Base-by-base conservation (phyloP, 2,329 filamentous ascomycete species). In the Aspergillus novofumigatus region DNA sequence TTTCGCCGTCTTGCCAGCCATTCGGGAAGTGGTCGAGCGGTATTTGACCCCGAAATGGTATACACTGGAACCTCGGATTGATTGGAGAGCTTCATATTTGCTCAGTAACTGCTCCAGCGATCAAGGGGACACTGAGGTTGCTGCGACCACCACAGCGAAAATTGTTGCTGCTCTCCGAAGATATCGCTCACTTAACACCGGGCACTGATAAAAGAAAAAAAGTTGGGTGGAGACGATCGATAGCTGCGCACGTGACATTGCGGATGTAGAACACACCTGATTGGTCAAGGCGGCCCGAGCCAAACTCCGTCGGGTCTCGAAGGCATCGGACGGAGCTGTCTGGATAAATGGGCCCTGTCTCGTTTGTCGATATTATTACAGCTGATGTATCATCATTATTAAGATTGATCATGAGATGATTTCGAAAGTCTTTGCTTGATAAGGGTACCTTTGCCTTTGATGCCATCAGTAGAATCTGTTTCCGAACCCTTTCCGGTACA, bases 1-100 rank as follows among this genome's bases (percentile, higher is more conserved):
- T 97, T 97, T 72, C 93, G 83, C 67, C 91, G 88, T 63, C 91
- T 85, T 35, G 92, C 89, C 59, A 99, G 89, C 92, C 94, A 99
- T 77, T 99, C 94, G 59, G 94, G 94, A 29, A 99, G 82, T 21
- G 91, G 90, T 26, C 93, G 85, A 6, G 91, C 89, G 20, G 91
- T 93, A 38, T 91, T 91, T 35, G 91, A 91, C 63, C 94, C 95
- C 41, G 93, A 92, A 68, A 99, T 90, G 54, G 94, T 97, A 72
- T 99, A 99, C 2, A 97, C 92, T 56, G 90, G 90, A 58, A 96
- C 89, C 48, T 88, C 83, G 61, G 91, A 90, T 63, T 90, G 86
- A 67, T 91, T 80, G 51, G 77, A 77, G 62, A 80, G 71, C 70
- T 79, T 80, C 78, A 81, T 81, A 50, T 59, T 64, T 54, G 57